Conservation (phyloP, 345 rosid species). For the rapeseed (Brassica napus) region Da-Ae NC_063442.1:41548001-41548500, state of each 20-base stretch:
- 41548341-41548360: slow-evolving; percentile 38
- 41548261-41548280: background rate
- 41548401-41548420: slow-evolving; percentile 56
- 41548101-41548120: slow-evolving; percentile 58
- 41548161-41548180: slow-evolving; percentile 52
- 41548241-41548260: background rate
- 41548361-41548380: background rate
- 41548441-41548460: slow-evolving; percentile 63
- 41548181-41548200: slow-evolving; percentile 60
- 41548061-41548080: slow-evolving; percentile 61
- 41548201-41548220: slow-evolving; percentile 77
- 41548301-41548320: slow-evolving; percentile 72
- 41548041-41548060: slow-evolving; percentile 87
- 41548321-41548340: slow-evolving; percentile 85
- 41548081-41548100: slow-evolving; percentile 69
- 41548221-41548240: slow-evolving; percentile 41
- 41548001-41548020: slow-evolving; percentile 80
- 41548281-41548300: slow-evolving; percentile 33
- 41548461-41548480: slow-evolving; percentile 61
- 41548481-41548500: slow-evolving; percentile 78
- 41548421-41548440: slow-evolving; percentile 72
- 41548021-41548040: slow-evolving; percentile 92
- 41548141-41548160: slow-evolving; percentile 54
- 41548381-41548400: slow-evolving; percentile 3
- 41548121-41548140: slow-evolving; percentile 61